Base-by-base conservation (phyloP, 2,329 filamentous ascomycete genomes). In the Tolypocladium endophyticum region DNA sequence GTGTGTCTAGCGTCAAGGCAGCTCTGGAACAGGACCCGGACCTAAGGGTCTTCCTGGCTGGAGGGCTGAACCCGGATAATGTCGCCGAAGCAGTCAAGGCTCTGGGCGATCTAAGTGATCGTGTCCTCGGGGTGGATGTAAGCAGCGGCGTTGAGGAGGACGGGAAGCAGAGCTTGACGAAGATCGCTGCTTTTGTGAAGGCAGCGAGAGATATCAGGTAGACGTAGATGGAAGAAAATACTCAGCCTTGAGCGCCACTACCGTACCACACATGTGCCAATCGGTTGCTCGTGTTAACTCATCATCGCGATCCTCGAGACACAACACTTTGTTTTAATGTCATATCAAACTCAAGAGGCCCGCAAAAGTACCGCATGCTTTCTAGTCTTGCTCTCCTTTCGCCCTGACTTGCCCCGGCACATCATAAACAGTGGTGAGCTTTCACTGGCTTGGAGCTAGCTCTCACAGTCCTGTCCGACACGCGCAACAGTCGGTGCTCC, bases 61-160 rank as follows among this genome's bases (percentile, higher is more conserved):
- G 94, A 16, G 95, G 94, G 0, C 71, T 99, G 59, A 86, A 86
- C 61, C 85, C 90, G 1, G 84, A 87, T 3, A 99, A 97, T 68
- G 88, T 99, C 6, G 77, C 77, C 1, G 78, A 84, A 6, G 81
- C 84, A 9, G 76, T 99, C 23, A 76, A 79, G 28, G 80, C 81
- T 18, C 76, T 93, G 20, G 87, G 86, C 0, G 77, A 81, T 8
- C 71, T 84, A 12, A 78, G 79, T 33, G 78, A 78, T 12, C 84
- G 87, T 61, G 83, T 97, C 16, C 77, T 92, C 39, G 92, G 88
- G 2, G 89, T 99, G 4, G 94, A 99, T 77, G 90, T 96, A 25
- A 96, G 92, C 73, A 96, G 90, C 69, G 95, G 95, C 0, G 92
- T 99, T 2, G 94, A 97, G 74, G 86, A 85, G 41, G 83, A 88